These are phyloP conservation scores for Phytophthora podocarpi DNA, from an alignment of 352 stramenopile genomes.

Conservation along the genomic window DNA sequence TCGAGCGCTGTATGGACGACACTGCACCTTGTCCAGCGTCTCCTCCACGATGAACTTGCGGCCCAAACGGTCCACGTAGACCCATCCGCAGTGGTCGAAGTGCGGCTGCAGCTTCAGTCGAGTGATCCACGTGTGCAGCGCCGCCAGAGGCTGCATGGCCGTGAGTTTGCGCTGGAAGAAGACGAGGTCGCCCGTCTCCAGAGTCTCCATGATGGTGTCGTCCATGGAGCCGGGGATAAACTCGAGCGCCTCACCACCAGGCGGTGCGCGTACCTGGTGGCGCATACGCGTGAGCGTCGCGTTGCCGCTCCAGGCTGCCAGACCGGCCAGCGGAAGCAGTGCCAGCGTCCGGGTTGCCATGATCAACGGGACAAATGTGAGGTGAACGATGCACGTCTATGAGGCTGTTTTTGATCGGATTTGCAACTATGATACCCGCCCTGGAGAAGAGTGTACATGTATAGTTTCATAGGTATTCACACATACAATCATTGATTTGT, in stretches of 20 bases:
- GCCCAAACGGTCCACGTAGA: constrained; percentile 82
- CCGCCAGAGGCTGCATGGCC: constrained; percentile 71
- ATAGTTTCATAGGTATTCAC: constrained; percentile 23
- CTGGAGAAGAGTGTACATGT: too few species aligned
- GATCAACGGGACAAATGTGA: neutral
- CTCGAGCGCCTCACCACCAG: constrained; percentile 45
- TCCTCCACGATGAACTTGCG: constrained; percentile 88
- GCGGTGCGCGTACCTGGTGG: constrained; percentile 39
- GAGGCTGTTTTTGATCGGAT: constrained; percentile 11
- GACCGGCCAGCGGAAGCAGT: constrained; percentile 61
- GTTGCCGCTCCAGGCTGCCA: constrained; percentile 76
- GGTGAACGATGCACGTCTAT: constrained; percentile 14
- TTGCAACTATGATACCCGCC: constrained; percentile 12
- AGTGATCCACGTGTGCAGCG: constrained; percentile 69
- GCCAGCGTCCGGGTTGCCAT: constrained; percentile 48
- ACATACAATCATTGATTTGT: constrained; percentile 6
- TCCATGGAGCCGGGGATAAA: constrained; percentile 86
- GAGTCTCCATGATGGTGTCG: constrained; percentile 86
- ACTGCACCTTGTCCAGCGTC: constrained; percentile 79
- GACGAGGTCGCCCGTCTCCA: constrained; percentile 84
- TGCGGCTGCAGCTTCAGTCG: constrained; percentile 59
- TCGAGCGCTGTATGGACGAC: constrained; percentile 76
- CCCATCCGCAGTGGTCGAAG: constrained; percentile 83
- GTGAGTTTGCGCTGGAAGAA: constrained; percentile 80
- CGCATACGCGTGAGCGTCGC: constrained; percentile 57